These are phyloP conservation scores for Saturnispora dispora DNA, from an alignment of 805 yeast species.

Conservation along the genomic window DNA sequence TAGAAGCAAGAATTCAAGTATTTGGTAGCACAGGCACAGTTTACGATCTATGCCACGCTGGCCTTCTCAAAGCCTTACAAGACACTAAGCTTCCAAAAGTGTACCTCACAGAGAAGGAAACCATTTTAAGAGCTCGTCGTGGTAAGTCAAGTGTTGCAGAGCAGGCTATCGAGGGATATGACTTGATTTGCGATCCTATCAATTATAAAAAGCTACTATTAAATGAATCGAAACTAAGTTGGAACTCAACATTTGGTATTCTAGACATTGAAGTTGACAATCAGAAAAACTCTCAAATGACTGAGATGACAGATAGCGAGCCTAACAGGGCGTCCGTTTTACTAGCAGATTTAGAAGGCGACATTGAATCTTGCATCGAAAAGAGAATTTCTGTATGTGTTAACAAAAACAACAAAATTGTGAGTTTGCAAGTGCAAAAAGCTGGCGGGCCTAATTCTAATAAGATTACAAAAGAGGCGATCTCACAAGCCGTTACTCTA, in stretches of 20 bases:
- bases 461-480: slow-evolving; percentile 36
- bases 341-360: slow-evolving; percentile 74
- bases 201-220: slow-evolving; percentile 32
- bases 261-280: slow-evolving; percentile 35
- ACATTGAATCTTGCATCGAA: slow-evolving; percentile 64
- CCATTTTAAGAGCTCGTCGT: slow-evolving; percentile 10
- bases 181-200: slow-evolving; percentile 48
- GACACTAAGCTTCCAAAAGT: slow-evolving; percentile 57
- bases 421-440: slow-evolving; percentile 40
- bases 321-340: slow-evolving; percentile 29
- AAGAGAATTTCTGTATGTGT: slow-evolving; percentile 44
- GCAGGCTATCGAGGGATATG: slow-evolving; percentile 35
- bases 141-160: slow-evolving; percentile 28
- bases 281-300: slow-evolving; percentile 22
- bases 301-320: slow-evolving; percentile 22
- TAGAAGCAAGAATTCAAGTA: slow-evolving; percentile 67
- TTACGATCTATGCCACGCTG: slow-evolving; percentile 66
- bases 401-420: slow-evolving; percentile 26
- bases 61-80: slow-evolving; percentile 54
- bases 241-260: slow-evolving; percentile 53
- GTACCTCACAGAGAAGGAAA: slow-evolving; percentile 53
- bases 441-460: slow-evolving; percentile 32
- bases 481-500: slow-evolving; percentile 39
- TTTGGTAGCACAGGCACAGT: slow-evolving; percentile 77
- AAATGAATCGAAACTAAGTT: slow-evolving; percentile 31